A percentile compares a stretch with the other conserved stretches of the same genome.
Evolutionary conservation across 805 yeast species (phyloP).

Genomic region (Ogataea sp.): DNA sequence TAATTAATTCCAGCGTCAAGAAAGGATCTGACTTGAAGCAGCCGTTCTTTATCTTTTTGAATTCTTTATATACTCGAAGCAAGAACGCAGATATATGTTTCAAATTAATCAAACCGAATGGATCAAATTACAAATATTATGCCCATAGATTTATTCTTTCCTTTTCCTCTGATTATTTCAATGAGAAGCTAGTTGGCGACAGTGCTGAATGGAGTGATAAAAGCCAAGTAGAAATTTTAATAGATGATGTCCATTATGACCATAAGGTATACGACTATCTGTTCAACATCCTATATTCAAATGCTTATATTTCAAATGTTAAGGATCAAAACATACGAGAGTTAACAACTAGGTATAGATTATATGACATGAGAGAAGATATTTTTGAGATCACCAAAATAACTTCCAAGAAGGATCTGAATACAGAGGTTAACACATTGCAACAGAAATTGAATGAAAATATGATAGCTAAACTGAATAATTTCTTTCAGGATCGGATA

Average conservation of each 20-base stretch:
- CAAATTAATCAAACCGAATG: background rate
- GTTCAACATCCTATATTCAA: conserved; percentile 18
- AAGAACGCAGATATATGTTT: conserved; percentile 21
- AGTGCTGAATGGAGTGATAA: background rate
- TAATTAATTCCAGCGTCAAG: conserved; percentile 55
- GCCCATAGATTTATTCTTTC: conserved; percentile 33
- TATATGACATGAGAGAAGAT: conserved; percentile 25
- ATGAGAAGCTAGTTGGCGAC: conserved; percentile 23
- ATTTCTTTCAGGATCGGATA: conserved; percentile 21
- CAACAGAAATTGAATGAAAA: conserved; percentile 26
- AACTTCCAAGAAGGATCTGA: background rate
- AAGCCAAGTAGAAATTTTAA: conserved; percentile 4
- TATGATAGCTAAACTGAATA: conserved; percentile 27
- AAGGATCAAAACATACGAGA: conserved; percentile 19
- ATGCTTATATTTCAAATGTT: conserved; percentile 22
- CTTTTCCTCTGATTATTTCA: conserved; percentile 10
- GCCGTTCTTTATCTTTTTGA: conserved; percentile 66
- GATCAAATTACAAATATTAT: conserved; percentile 5
- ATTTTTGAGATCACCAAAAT: conserved; percentile 6
- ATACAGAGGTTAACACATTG: conserved; percentile 26
- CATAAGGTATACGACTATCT: conserved; percentile 26
- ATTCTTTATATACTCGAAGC: conserved; percentile 26
- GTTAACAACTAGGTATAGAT: conserved; percentile 25
- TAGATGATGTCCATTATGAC: conserved; percentile 14
- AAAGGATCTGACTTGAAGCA: conserved; percentile 59